Conservation (phyloP, 768 basidiomycete genomes). For the Termitomyces sp. region DNA sequence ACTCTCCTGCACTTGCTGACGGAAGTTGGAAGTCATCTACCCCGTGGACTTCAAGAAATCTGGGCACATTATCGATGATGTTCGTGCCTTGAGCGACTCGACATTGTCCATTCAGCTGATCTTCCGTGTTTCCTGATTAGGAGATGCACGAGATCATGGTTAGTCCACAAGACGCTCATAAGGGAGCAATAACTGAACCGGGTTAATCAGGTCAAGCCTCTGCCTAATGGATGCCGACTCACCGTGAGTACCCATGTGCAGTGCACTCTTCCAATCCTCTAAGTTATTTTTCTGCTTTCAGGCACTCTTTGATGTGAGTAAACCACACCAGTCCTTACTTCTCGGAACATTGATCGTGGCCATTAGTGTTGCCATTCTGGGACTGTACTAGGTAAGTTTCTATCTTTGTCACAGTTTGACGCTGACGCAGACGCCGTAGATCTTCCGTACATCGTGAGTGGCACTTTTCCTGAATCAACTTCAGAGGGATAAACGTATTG, state of each 20-base stretch:
- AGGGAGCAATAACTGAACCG: not conserved
- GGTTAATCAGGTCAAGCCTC: slow-evolving; percentile 32
- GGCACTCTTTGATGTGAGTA: slow-evolving; percentile 50
- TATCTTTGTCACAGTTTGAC: not conserved
- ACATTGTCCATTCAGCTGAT: not conserved
- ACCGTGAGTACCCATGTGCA: slow-evolving; percentile 32
- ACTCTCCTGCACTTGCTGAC: not conserved
- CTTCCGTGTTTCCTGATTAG: slow-evolving; percentile 19
- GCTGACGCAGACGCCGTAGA: slow-evolving; percentile 25
- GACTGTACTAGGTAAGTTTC: slow-evolving; percentile 41
- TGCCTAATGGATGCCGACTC: slow-evolving; percentile 47
- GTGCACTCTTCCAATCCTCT: not conserved
- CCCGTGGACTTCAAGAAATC: slow-evolving; percentile 79
- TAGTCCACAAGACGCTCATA: not conserved
- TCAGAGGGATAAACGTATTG: not conserved
- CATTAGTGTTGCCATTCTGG: slow-evolving; percentile 53
- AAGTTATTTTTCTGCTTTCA: slow-evolving; percentile 16
- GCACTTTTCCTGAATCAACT: not conserved
- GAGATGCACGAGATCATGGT: slow-evolving; percentile 50
- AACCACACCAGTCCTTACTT: not conserved
- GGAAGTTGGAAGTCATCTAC: slow-evolving; percentile 59
- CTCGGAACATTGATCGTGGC: not conserved
- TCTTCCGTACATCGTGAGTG: slow-evolving; percentile 45
- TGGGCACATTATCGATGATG: slow-evolving; percentile 76
- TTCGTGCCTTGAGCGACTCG: slow-evolving; percentile 19